Evolutionary conservation across 192 early-diverging fungal species (phyloP).

Genomic region (Backusella morwellensis): DNA sequence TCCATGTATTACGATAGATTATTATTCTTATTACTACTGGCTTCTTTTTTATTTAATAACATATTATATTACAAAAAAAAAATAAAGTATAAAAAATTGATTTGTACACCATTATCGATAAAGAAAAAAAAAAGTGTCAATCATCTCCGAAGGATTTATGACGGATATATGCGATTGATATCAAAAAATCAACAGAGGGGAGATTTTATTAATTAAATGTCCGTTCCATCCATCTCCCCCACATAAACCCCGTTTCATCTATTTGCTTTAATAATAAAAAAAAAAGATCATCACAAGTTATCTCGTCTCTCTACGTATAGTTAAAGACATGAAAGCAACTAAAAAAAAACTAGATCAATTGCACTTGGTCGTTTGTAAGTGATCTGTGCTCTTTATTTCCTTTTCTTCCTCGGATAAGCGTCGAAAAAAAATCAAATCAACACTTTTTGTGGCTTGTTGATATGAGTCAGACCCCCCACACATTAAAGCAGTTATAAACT

Average conservation of each 20-base stretch:
- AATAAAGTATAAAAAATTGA: too few species aligned
- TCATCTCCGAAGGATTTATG: background rate
- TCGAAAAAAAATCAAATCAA: background rate
- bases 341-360: background rate
- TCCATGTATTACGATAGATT: slow-evolving; percentile 1
- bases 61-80: too few species aligned
- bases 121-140: background rate
- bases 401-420: background rate
- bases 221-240: background rate
- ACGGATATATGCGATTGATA: background rate
- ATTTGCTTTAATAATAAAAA: background rate
- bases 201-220: background rate
- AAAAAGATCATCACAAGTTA: background rate
- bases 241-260: slow-evolving; percentile 7
- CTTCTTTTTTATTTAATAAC: too few species aligned
- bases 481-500: background rate
- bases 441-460: slow-evolving; percentile 4
- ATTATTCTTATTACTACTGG: too few species aligned
- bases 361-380: background rate
- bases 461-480: slow-evolving; percentile 8
- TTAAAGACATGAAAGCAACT: background rate
- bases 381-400: background rate
- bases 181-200: background rate
- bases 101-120: too few species aligned
- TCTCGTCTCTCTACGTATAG: background rate